Conservation (phyloP, 805 yeast genomes). For the Sugiyamaella floridensis region DNA sequence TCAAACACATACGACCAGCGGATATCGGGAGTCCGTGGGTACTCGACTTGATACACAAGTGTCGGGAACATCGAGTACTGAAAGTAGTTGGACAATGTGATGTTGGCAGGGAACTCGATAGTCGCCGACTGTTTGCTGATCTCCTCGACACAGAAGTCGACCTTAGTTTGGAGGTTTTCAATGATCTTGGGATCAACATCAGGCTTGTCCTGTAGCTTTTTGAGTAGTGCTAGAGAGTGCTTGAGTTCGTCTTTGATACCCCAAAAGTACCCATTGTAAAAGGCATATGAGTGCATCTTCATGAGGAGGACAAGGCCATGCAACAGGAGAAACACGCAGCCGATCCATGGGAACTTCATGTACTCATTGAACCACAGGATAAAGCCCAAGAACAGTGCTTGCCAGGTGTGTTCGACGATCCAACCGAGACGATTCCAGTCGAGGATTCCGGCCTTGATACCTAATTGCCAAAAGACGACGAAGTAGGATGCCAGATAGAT, state of each 20-base stretch:
- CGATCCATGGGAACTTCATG: slow-evolving; percentile 77
- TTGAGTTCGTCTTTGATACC: slow-evolving; percentile 18
- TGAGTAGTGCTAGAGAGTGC: slow-evolving; percentile 8
- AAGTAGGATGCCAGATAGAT: slow-evolving; percentile 69
- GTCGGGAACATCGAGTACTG: slow-evolving; percentile 85
- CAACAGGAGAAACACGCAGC: slow-evolving; percentile 71
- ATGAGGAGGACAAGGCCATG: slow-evolving; percentile 82
- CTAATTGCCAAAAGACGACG: slow-evolving; percentile 51
- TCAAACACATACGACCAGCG: slow-evolving; percentile 62
- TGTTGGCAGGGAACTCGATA: slow-evolving; percentile 62
- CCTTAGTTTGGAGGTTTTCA: slow-evolving; percentile 39
- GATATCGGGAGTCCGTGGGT: slow-evolving; percentile 65
- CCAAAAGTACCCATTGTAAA: slow-evolving; percentile 81
- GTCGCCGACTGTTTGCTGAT: slow-evolving; percentile 48
- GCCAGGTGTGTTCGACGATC: slow-evolving; percentile 51
- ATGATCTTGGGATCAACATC: slow-evolving; percentile 16
- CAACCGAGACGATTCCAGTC: slow-evolving; percentile 64
- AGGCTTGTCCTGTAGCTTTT: slow-evolving; percentile 23
- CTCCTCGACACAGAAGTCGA: slow-evolving; percentile 68
- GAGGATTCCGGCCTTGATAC: slow-evolving; percentile 40
- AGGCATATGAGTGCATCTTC: slow-evolving; percentile 94
- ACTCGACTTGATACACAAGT: slow-evolving; percentile 59
- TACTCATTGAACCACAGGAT: slow-evolving; percentile 53
- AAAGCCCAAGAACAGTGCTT: slow-evolving; percentile 44
- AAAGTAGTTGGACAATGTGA: slow-evolving; percentile 60